Percentiles rank a stretch among this genome's conserved stretches.
Conservation (phyloP, 2,329 filamentous ascomycete genomes). For the Niveomyces coronatus region DNA sequence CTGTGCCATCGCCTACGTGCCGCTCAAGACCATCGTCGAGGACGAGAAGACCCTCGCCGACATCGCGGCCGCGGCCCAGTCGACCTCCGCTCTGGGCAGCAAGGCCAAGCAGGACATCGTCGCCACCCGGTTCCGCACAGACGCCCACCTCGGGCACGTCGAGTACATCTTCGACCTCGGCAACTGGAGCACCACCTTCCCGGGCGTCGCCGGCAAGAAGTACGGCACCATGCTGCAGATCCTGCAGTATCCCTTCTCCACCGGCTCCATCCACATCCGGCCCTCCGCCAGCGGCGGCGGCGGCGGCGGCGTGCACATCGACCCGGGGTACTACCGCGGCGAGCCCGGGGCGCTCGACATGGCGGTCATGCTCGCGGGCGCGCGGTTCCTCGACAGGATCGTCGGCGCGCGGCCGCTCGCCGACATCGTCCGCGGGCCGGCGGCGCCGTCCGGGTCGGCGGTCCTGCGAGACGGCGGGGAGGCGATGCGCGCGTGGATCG, state of each 20-base stretch:
- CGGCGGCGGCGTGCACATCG: slow-evolving; percentile 18
- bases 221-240: slow-evolving; percentile 40
- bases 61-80: slow-evolving; percentile 14
- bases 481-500: slow-evolving; percentile 19
- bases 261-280: slow-evolving; percentile 36
- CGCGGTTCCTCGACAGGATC: slow-evolving; percentile 30
- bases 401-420: slow-evolving; percentile 25
- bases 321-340: slow-evolving; percentile 32
- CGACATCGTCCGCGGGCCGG: slow-evolving; percentile 24
- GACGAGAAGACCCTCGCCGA: slow-evolving; percentile 13
- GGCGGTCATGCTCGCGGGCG: slow-evolving; percentile 30
- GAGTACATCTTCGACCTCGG: slow-evolving; percentile 40
- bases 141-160: slow-evolving; percentile 30
- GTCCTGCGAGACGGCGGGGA: slow-evolving; percentile 11
- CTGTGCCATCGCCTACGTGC: slow-evolving; percentile 32
- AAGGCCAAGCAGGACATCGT: slow-evolving; percentile 20
- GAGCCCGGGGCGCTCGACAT: slow-evolving; percentile 30
- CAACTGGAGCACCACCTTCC: slow-evolving; percentile 33
- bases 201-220: slow-evolving; percentile 25
- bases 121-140: slow-evolving; percentile 21
- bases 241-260: slow-evolving; percentile 40
- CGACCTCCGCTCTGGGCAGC: slow-evolving; percentile 13
- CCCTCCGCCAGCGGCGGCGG: slow-evolving; percentile 19
- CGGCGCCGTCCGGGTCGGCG: slow-evolving; percentile 15
- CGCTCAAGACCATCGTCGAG: slow-evolving; percentile 25